Evolutionary conservation across 2,329 filamentous ascomycete genomes (phyloP), one percentile per base, ranked within the genome.

Genomic region (Aureobasidium uvarum): DNA sequence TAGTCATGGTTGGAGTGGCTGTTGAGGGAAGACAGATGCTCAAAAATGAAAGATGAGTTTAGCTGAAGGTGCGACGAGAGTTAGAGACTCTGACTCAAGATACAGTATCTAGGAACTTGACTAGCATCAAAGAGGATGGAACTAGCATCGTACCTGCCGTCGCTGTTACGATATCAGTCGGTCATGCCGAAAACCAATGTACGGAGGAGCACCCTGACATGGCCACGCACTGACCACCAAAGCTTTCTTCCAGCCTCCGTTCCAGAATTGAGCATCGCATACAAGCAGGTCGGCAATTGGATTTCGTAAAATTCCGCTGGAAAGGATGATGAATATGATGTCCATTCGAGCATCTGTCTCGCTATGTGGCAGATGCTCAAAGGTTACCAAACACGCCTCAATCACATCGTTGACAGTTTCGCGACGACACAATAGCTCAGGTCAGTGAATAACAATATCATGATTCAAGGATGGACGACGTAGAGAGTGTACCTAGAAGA

Each of bases 361-460:
- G 13, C 10, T 23, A 16, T 58, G 18, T 31, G 43, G 16, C 2
- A 28, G 31, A 36, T 59, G 52, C 33, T 36, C 41, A 20, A 58
- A 46, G 6, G 14, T 25, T 10, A 18, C 36, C 18, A 48, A 23
- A 1, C 36, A 25, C 18, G 20, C 18, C 10, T 20, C 41, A 11
- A 25, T 33, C 25, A 16, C 28, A 8, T 45, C 28, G 2, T 59
- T 55, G 63, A 38, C 45, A 33, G 7, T n/a, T 56, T 36, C 45
- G 33, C 39, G 52, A 10, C 41, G 63, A 33, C 8, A 51, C 52
- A 58, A 59, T 25, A 65, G 52, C 52, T 59, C 63, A 51, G 63
- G 63, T 65, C n/a, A 65, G 63, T 65, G 11, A 10, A 1, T 31
- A 33, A 5, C 52, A 45, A 28, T 20, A 5, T 55, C 52, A 41